Base-by-base conservation (phyloP, 768 basidiomycete species). In the Hypsizygus marmoreus region DNA sequence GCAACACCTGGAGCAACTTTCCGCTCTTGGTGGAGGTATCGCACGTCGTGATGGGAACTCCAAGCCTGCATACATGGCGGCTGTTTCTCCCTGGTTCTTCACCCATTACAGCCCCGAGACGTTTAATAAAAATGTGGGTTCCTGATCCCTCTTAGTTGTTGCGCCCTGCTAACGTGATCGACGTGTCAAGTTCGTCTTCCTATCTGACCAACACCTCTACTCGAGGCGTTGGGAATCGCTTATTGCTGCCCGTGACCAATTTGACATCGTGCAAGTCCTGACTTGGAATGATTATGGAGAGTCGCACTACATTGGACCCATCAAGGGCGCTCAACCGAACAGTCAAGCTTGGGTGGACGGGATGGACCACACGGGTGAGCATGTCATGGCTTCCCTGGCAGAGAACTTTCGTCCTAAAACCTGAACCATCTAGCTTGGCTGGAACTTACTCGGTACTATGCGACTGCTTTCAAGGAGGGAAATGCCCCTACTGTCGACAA, bases 281-380 rank as follows among this genome's bases (percentile, higher is more conserved):
- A 78, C 81, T 11, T 88, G 82, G 81, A 90, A 90, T 48, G 87
- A 89, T 61, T 88, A 71, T 44, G 84, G 86, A 49, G 85, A 87
- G 59, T 85, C 82, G 3, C 85, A 90, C 58, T 93, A 94, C 61
- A 69, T 93, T 36, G 88, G 84, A 11, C 89, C 91, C 2, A 80
- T 89, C 55, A 78, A 82, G 51, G 85, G 88, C 8, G 78, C 70
- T 20, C 81, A 86, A 58, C 88, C 89, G 36, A 74, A 80, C 59
- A 86, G 84, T 40, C 75, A 88, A 52, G 74, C 75, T 6, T 90
- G 88, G 87, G 84, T 85, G 4, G 59, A 85, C 54, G 85, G 86
- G 0, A 80, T 82, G 62, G 64, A 79, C 47, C 82, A 84, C 54
- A 70, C 71, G 29, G 73, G 74, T 71, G 42, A 51, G 59, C 11